Evolutionary conservation across 1,284 basidiomycete species (phyloP), one percentile per base, ranked within the genome.

Genomic region (Flammula alnicola): DNA sequence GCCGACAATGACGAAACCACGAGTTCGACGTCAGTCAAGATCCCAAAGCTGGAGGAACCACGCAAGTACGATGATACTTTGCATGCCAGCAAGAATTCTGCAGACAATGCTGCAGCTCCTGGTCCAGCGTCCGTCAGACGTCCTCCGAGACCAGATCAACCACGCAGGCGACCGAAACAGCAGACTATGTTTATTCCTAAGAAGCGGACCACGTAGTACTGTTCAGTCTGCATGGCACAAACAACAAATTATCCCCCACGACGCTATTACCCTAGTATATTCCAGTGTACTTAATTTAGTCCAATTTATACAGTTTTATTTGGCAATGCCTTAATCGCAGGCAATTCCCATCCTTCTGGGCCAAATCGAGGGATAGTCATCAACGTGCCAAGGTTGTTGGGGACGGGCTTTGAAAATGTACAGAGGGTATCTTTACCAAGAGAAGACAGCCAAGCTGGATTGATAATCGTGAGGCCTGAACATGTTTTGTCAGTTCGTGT

Each of bases 361-460:
- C 91, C 91, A 66, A 94, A 96, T 54, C 81, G 84, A 0, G 94
- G 95, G 32, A 87, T 83, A 8, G 88, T 83, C 76, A 92, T 84
- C 51, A 79, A 65, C 9, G 76, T 69, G 6, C 86, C 86, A 1
- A 77, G 70, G 31, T 79, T 84, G 47, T 88, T 84, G 69, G 88
- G 90, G 23, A 84, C 65, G 0, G 93, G 90, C 68, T 95, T 95
- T 4, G 89, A 92, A 66, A 93, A 98, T 1, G 86, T 89, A 69
- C 95, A 98, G 42, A 98, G 71, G 0, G 86, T 78, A 39, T 81
- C 76, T 38, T 80, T 84, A 12, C 92, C 96, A 9, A 99, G 76
- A 1, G 80, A 80, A 2, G 90, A 78, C 31, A 99, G 70, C 97
- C 97, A 99, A 7, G 83, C 80, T 1, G 93, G 83, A 69, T 99